Conservation (phyloP, 2,329 filamentous ascomycete species). For the Phaeosphaeria sp. region DNA sequence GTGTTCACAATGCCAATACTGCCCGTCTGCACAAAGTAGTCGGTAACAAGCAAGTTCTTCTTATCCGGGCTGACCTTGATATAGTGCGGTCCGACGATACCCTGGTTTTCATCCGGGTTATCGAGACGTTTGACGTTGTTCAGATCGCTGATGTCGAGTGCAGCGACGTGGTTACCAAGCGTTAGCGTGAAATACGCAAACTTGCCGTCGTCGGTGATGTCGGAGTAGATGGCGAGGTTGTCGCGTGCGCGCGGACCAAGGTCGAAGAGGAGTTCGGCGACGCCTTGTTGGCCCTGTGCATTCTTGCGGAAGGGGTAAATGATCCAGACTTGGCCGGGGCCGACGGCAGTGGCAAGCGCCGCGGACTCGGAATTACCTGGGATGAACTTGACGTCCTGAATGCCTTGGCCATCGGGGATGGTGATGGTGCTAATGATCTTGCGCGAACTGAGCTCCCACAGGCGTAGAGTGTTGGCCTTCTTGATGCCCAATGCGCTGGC, state of each 20-base stretch:
- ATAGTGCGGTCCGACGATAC: conserved; percentile 68
- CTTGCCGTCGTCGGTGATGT: conserved; percentile 65
- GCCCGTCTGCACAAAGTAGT: conserved; percentile 70
- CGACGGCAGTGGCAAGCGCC: conserved; percentile 66
- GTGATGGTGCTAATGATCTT: conserved; percentile 67
- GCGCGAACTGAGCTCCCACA: conserved; percentile 62
- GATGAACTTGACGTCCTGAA: conserved; percentile 71
- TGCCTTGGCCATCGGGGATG: conserved; percentile 65
- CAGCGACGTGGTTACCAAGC: conserved; percentile 67
- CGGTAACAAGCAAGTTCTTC: conserved; percentile 69
- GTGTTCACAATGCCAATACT: conserved; percentile 68
- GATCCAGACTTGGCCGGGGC: conserved; percentile 67
- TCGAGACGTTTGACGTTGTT: conserved; percentile 66
- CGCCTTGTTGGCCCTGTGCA: conserved; percentile 63
- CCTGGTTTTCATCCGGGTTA: conserved; percentile 64
- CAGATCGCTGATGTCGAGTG: conserved; percentile 67
- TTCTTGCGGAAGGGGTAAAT: conserved; percentile 68
- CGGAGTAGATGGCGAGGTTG: conserved; percentile 65
- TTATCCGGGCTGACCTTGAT: conserved; percentile 69
- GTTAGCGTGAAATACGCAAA: conserved; percentile 67
- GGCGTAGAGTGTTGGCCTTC: conserved; percentile 63
- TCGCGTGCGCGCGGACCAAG: conserved; percentile 64
- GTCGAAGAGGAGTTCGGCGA: conserved; percentile 64
- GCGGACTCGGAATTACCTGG: conserved; percentile 65
- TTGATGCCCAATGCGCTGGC: conserved; percentile 57